Evolutionary conservation across 2,329 filamentous ascomycete species (phyloP).

Genomic region (Ophiocordyceps polyrhachis-furcata): DNA sequence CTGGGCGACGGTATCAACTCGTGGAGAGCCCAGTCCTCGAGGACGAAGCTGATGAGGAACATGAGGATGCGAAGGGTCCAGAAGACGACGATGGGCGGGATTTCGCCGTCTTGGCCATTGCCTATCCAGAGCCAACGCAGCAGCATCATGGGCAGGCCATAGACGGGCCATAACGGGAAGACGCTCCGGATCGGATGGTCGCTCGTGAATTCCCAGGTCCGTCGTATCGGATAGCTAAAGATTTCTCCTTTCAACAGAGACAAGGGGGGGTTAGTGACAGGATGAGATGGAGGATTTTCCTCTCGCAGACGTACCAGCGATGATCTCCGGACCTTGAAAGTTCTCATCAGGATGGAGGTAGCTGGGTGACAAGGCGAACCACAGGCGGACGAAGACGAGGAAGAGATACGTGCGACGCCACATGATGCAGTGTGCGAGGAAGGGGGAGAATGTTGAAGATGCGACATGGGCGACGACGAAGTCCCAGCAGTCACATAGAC

Average conservation of each 20-base stretch:
- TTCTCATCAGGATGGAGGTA: slow-evolving; percentile 98
- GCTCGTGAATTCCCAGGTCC: slow-evolving; percentile 93
- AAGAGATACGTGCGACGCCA: slow-evolving; percentile 82
- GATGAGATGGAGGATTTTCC: background rate
- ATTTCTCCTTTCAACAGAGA: slow-evolving; percentile 48
- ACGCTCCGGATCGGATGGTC: slow-evolving; percentile 81
- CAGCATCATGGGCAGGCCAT: slow-evolving; percentile 83
- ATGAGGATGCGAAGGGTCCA: slow-evolving; percentile 77
- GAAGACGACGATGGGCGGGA: slow-evolving; percentile 73
- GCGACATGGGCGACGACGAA: slow-evolving; percentile 5
- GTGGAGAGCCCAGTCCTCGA: slow-evolving; percentile 94
- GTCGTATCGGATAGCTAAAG: slow-evolving; percentile 74
- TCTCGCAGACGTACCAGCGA: slow-evolving; percentile 51
- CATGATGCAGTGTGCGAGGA: slow-evolving; percentile 33
- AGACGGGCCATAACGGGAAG: slow-evolving; percentile 90
- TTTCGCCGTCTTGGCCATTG: slow-evolving; percentile 55
- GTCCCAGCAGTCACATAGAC: background rate
- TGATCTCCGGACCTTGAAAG: slow-evolving; percentile 94
- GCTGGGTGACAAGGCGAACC: slow-evolving; percentile 85
- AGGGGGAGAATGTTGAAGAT: slow-evolving; percentile 3
- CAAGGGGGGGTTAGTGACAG: background rate
- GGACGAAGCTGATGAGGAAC: slow-evolving; percentile 87
- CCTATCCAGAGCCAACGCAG: slow-evolving; percentile 86
- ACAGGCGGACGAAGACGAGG: slow-evolving; percentile 71
- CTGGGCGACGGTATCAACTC: slow-evolving; percentile 67